phyloP scores from a whole-genome alignment of 2,329 filamentous ascomycete genomes.

The Colletotrichum sublineola region DNA sequence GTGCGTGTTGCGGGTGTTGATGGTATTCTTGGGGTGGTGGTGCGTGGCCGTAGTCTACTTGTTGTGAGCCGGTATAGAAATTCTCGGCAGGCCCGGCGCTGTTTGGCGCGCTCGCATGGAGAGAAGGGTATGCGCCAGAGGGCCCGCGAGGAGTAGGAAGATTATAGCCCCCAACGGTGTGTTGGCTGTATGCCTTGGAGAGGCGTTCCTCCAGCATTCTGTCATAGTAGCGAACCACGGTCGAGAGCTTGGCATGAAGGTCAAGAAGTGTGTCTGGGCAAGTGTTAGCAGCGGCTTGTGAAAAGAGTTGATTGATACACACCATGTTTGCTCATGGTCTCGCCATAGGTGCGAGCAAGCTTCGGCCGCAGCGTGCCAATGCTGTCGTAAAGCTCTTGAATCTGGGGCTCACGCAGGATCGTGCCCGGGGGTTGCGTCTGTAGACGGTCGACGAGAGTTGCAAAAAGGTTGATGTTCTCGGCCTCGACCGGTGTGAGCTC shows the following conservation, averaged over 20 bases:
- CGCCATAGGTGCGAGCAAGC: constrained; percentile 93
- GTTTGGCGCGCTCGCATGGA: constrained; percentile 67
- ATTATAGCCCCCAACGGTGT: constrained; percentile 76
- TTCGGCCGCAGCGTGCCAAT: constrained; percentile 95
- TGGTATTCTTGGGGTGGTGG: constrained; percentile 66
- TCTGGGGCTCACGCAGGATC: constrained; percentile 95
- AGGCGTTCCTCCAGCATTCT: constrained; percentile 97
- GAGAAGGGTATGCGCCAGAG: constrained; percentile 77
- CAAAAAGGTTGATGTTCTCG: constrained; percentile 97
- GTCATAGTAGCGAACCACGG: constrained; percentile 97
- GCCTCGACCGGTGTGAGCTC: constrained; percentile 94
- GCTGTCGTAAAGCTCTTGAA: constrained; percentile 97
- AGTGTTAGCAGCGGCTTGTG: constrained; percentile 50
- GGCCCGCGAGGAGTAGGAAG: constrained; percentile 66
- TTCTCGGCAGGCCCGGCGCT: constrained; percentile 75
- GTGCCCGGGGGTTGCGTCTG: constrained; percentile 97
- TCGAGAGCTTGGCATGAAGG: constrained; percentile 93
- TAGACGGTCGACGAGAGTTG: constrained; percentile 91
- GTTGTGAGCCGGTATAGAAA: constrained; percentile 81
- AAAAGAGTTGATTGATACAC: constrained; percentile 49
- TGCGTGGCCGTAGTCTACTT: constrained; percentile 60
- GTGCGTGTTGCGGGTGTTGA: constrained; percentile 53
- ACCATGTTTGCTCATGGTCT: constrained; percentile 99
- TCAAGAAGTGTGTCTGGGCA: constrained; percentile 87
- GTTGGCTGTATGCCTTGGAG: constrained; percentile 91